Evolutionary conservation across 1,139 yeast genomes (phyloP), one percentile per base, ranked within the genome.

Genomic region (Blastobotrys buckinghamii): DNA sequence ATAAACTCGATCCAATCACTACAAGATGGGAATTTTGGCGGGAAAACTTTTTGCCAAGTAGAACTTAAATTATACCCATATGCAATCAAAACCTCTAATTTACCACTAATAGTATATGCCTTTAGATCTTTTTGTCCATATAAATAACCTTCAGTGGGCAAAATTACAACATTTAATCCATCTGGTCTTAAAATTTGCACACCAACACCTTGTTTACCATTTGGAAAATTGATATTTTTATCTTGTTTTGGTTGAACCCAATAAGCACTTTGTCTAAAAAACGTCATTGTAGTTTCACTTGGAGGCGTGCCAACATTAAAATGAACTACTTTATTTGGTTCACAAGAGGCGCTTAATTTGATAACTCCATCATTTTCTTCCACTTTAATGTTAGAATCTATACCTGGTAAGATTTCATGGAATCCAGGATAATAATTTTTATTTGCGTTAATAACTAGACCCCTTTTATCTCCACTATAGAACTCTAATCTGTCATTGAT

Each of bases 1-100:
- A 58, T 58, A 17, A 59, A 52, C 9, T 58, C 59, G 29, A 56
- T 58, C 63, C 63, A 59, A 15, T 19, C 24, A 24, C n/a, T 42
- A 10, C 27, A 8, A 5, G 3, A 7, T 12, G 10, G 13, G 7
- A 6, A 9, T 16, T 20, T 22, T 22, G 24, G 24, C 6, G 20
- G 16, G 9, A 17, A 17, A 8, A 55, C 49, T 2, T 49, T 37
- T 15, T 50, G 42, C 19, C 58, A 52, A 27, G 59, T 56, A 16
- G 43, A 33, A 6, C 47, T 44, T 6, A 55, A 50, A 24, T 57
- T 55, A 29, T 42, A 37, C 37, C 59, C 58, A 26, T 42, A 35
- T 1, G 53, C 54, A 7, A 60, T 52, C 36, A 56, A 48, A 7
- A 55, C 53, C 6, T 53, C 50, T 17, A 50, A 50, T 17, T 55